Percentiles rank a stretch among this genome's conserved stretches.
phyloP scores from a whole-genome alignment of 345 rosid genomes.

The Bretschneidera sinensis region DNA sequence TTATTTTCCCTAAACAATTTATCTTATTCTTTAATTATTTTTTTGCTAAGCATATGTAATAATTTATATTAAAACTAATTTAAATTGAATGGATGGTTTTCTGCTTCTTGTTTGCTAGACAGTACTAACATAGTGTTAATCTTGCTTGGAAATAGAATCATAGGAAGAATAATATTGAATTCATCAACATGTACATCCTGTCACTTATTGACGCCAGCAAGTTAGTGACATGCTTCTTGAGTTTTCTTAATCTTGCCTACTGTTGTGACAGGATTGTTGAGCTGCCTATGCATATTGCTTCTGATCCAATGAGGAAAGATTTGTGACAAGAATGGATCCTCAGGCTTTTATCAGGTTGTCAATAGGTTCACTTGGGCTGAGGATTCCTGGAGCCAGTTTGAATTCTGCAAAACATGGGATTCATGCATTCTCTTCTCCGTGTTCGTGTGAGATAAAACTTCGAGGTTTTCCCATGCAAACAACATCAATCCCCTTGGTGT shows the following conservation, averaged over 20 bases:
- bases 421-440: conserved; percentile 47
- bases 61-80: too few species aligned
- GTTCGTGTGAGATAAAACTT: conserved; percentile 75
- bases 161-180: too few species aligned
- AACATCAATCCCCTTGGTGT: conserved; percentile 58
- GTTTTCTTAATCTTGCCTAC: conserved; percentile 2
- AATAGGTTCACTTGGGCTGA: conserved; percentile 72
- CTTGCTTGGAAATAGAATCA: too few species aligned
- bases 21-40: background rate
- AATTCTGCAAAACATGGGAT: conserved; percentile 42
- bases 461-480: conserved; percentile 89
- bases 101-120: too few species aligned
- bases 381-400: conserved; percentile 49
- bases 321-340: conserved; percentile 82
- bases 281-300: conserved; percentile 24
- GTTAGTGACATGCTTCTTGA: background rate
- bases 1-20: background rate
- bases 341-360: conserved; percentile 93
- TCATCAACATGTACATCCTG: too few species aligned
- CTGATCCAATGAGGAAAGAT: conserved; percentile 41
- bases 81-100: too few species aligned
- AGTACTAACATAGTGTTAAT: too few species aligned
- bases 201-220: background rate
- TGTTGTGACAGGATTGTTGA: conserved; percentile 22
- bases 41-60: too few species aligned